These are phyloP conservation scores for Chloropicon primus DNA, from an alignment of 139 green algal genomes.

Conservation along the genomic window DNA sequence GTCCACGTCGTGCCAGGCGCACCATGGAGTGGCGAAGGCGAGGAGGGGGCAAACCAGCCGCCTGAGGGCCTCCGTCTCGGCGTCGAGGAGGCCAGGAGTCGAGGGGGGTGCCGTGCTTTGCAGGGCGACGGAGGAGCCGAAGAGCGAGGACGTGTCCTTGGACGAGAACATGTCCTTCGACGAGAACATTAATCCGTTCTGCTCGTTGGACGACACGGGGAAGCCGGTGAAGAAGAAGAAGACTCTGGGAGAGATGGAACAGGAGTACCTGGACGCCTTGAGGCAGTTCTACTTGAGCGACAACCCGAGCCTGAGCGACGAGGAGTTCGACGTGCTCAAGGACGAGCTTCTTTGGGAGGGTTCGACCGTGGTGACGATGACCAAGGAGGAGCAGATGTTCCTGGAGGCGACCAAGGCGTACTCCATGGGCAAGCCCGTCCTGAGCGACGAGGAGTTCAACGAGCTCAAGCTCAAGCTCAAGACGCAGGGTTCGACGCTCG, in stretches of 20 bases:
- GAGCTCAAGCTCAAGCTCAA: conserved; percentile 51
- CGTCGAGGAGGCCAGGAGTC: too few relatives aligned
- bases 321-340: conserved; percentile 32
- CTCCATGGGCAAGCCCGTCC: conserved; percentile 45
- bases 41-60: too few relatives aligned
- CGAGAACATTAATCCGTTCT: background rate
- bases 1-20: too few relatives aligned
- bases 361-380: conserved; percentile 10
- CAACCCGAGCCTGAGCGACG: conserved; percentile 23
- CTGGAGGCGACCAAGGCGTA: conserved; percentile 63
- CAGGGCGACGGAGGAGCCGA: background rate
- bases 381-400: conserved; percentile 62
- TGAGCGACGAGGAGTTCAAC: conserved; percentile 74
- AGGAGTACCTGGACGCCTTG: conserved; percentile 17
- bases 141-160: background rate
- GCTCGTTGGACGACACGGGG: background rate
- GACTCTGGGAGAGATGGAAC: background rate
- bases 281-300: conserved; percentile 25
- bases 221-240: background rate
- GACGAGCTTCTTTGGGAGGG: conserved; percentile 29
- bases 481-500: conserved; percentile 10
- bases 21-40: too few relatives aligned
- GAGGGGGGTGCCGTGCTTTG: too few relatives aligned
- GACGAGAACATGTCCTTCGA: background rate
- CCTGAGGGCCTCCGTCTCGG: too few relatives aligned